phyloP scores from a whole-genome alignment of 2,329 filamentous ascomycete genomes.

The Diaporthe helianthi region DNA sequence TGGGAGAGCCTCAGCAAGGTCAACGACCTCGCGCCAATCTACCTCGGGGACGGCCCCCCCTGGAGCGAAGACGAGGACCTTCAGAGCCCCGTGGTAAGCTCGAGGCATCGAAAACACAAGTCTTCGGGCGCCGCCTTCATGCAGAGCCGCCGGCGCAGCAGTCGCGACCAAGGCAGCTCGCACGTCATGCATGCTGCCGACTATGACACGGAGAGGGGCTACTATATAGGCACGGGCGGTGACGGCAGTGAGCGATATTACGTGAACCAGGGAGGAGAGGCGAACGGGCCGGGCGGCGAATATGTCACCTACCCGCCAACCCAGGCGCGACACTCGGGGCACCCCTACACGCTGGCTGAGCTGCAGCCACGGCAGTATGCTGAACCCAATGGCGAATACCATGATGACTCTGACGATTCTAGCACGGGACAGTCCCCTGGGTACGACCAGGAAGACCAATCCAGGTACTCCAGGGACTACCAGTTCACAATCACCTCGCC shows the following conservation, averaged over 20 bases:
- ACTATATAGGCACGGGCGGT: constrained; percentile 69
- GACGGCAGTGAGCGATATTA: constrained; percentile 81
- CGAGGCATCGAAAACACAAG: constrained; percentile 86
- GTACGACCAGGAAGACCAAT: constrained; percentile 69
- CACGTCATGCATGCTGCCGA: constrained; percentile 56
- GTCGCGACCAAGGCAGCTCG: constrained; percentile 50
- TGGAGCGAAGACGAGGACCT: constrained; percentile 97
- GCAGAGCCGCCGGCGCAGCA: constrained; percentile 55
- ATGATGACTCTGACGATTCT: constrained; percentile 64
- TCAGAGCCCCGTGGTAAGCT: constrained; percentile 87
- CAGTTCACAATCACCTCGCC: constrained; percentile 94
- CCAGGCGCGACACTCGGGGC: constrained; percentile 64
- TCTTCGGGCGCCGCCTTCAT: constrained; percentile 63
- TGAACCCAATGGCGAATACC: constrained; percentile 57
- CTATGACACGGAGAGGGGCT: constrained; percentile 69
- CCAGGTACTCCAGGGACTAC: constrained; percentile 87
- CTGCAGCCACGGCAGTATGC: constrained; percentile 54
- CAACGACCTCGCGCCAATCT: constrained; percentile 79
- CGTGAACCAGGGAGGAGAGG: constrained; percentile 71
- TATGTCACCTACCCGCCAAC: constrained; percentile 79
- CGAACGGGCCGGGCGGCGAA: constrained; percentile 79
- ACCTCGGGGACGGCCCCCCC: constrained; percentile 86
- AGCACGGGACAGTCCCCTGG: constrained; percentile 66
- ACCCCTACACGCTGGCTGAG: constrained; percentile 53
- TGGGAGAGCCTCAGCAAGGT: constrained; percentile 66